Conservation (phyloP, 2,329 filamentous ascomycete species). For the Bipolaris bicolor region DNA sequence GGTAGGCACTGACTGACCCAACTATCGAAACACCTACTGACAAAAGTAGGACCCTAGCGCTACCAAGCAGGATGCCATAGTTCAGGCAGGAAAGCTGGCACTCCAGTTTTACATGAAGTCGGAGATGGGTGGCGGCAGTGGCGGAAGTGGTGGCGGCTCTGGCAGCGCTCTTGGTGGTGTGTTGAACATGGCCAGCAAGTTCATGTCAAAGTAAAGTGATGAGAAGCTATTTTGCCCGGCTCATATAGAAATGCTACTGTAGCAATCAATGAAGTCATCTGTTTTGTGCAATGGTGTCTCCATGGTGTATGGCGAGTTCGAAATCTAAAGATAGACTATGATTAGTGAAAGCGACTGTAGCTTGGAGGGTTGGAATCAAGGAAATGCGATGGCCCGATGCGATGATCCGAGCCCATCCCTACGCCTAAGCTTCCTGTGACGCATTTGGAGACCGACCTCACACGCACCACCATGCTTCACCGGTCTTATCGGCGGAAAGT, state of each 20-base stretch:
- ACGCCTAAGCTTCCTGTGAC: background rate
- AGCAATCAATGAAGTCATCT: background rate
- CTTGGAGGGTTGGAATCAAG: background rate
- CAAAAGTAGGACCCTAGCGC: slow-evolving; percentile 55
- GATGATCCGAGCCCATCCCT: background rate
- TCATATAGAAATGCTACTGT: background rate
- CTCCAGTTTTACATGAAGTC: slow-evolving; percentile 91
- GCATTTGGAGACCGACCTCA: background rate
- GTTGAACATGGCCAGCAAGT: slow-evolving; percentile 66
- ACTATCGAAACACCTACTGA: slow-evolving; percentile 48
- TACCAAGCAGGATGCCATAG: slow-evolving; percentile 80
- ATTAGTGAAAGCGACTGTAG: no score
- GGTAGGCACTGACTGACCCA: slow-evolving; percentile 44
- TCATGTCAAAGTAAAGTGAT: slow-evolving; percentile 48
- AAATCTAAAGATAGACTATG: no score
- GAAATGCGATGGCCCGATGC: background rate
- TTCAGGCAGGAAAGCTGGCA: slow-evolving; percentile 82
- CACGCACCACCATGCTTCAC: background rate
- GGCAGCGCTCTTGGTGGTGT: slow-evolving; percentile 58
- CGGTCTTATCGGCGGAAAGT: background rate
- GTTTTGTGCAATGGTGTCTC: no score
- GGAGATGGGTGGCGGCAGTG: slow-evolving; percentile 59
- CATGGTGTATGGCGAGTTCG: no score
- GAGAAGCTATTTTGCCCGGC: background rate
- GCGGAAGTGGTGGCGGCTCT: slow-evolving; percentile 45